phyloP scores from a whole-genome alignment of 768 basidiomycete genomes.

The Trametes maxima region DNA sequence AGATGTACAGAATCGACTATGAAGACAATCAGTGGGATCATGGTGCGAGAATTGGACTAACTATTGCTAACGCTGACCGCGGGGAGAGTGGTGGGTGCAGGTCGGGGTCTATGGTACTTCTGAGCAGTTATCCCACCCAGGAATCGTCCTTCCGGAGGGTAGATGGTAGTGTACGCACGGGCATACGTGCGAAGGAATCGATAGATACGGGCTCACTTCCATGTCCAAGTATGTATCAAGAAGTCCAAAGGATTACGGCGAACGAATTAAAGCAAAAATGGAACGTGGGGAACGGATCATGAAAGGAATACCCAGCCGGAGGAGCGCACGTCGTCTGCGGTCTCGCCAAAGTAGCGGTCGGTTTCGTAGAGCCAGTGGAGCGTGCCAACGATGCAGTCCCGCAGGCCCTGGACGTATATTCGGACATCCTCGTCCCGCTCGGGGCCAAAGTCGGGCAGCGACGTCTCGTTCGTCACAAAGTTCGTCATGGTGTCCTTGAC shows the following conservation, averaged over 20 bases:
- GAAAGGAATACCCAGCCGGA: constrained; percentile 66
- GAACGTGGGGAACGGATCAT: constrained; percentile 12
- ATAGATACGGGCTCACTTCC: not conserved
- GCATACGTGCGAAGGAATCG: not conserved
- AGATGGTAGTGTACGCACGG: not conserved
- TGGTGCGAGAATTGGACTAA: not conserved
- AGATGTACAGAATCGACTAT: not conserved
- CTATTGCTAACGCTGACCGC: not conserved
- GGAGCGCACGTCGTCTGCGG: constrained; percentile 56
- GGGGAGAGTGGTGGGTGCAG: not conserved
- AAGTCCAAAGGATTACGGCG: not conserved
- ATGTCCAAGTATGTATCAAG: constrained; percentile 1
- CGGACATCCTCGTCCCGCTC: constrained; percentile 32
- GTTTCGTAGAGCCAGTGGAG: constrained; percentile 70
- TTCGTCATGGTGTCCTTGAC: constrained; percentile 41
- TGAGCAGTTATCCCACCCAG: not conserved
- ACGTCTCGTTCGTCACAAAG: constrained; percentile 34
- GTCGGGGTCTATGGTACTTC: not conserved
- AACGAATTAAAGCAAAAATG: not conserved
- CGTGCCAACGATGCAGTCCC: constrained; percentile 58
- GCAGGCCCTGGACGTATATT: constrained; percentile 51
- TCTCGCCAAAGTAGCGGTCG: constrained; percentile 58
- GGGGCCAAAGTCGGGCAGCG: constrained; percentile 1
- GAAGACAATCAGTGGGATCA: not conserved
- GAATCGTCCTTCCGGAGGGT: not conserved